Evolutionary conservation across 1,139 yeast species (phyloP).

Genomic region (Pneumocystis wakefieldiae): DNA sequence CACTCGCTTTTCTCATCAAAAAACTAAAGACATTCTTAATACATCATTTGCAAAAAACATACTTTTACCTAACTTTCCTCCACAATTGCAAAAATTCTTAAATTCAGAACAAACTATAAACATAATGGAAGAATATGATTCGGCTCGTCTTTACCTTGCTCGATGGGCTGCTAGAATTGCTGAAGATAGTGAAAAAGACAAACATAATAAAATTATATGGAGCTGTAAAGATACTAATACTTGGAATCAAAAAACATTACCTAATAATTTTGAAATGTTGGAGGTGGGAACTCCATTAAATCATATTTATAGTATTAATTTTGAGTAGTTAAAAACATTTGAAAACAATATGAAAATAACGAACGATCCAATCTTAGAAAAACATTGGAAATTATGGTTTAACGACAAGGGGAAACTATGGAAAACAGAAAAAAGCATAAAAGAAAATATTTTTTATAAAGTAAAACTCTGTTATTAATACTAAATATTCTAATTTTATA

Average conservation of each 20-base stretch:
- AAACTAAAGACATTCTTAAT: slow-evolving; percentile 4
- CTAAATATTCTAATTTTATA: not conserved
- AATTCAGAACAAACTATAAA: slow-evolving; percentile 64
- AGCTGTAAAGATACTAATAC: slow-evolving; percentile 29
- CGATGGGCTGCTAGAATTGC: slow-evolving; percentile 95
- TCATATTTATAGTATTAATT: not conserved
- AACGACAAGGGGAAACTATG: slow-evolving; percentile 61
- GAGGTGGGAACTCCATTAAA: slow-evolving; percentile 12
- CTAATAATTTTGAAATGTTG: slow-evolving; percentile 54
- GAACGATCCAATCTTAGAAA: slow-evolving; percentile 47
- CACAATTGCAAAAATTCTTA: slow-evolving; percentile 44
- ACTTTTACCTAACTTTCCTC: slow-evolving; percentile 52
- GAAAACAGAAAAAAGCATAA: slow-evolving; percentile 61
- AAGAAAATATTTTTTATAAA: slow-evolving; percentile 77
- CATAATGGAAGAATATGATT: slow-evolving; percentile 81
- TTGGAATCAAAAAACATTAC: slow-evolving; percentile 25
- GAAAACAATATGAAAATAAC: slow-evolving; percentile 37
- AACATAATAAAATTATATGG: slow-evolving; percentile 60
- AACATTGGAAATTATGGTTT: slow-evolving; percentile 79
- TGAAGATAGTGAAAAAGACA: slow-evolving; percentile 26
- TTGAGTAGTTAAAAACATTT: not conserved
- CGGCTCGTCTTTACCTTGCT: slow-evolving; percentile 80
- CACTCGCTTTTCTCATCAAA: slow-evolving; percentile 38
- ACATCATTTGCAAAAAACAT: slow-evolving; percentile 21
- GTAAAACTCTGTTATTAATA: slow-evolving; percentile 4